Percentiles rank a stretch among this genome's conserved stretches.
Conservation (phyloP, 495 filamentous ascomycete species). For the Neurospora intermedia region DNA sequence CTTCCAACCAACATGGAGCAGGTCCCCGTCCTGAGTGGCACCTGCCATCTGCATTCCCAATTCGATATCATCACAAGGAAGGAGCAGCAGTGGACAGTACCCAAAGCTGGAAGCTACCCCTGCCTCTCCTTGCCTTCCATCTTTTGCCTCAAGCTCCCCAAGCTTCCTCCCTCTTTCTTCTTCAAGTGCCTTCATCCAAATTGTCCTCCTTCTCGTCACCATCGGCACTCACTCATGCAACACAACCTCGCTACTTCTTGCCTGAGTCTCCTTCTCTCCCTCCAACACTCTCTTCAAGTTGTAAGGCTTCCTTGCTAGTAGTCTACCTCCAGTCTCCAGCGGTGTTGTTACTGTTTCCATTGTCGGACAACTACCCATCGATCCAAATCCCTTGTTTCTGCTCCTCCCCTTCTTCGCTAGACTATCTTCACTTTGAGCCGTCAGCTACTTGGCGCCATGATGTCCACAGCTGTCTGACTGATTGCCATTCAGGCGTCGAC, state of each 20-base stretch:
- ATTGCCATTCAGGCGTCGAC: background rate
- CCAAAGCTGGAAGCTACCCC: background rate
- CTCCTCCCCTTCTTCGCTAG: background rate
- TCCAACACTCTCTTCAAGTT: background rate
- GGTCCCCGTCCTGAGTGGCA: background rate
- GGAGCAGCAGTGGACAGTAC: background rate
- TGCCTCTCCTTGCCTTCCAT: background rate
- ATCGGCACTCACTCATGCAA: background rate
- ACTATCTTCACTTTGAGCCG: background rate
- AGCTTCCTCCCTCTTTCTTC: background rate
- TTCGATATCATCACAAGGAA: background rate
- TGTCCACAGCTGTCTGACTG: background rate
- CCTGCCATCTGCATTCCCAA: background rate
- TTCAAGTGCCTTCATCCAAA: background rate
- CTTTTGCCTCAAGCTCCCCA: background rate
- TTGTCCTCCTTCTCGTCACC: background rate
- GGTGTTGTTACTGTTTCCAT: background rate
- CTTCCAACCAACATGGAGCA: background rate
- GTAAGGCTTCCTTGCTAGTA: background rate
- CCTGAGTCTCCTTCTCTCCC: background rate
- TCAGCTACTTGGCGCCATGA: background rate
- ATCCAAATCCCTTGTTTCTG: background rate
- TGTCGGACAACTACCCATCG: background rate
- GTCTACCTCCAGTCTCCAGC: background rate
- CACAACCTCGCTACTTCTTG: background rate